Evolutionary conservation across 495 filamentous ascomycete species (phyloP), one percentile per base, ranked within the genome.

Genomic region (Neurospora africana): DNA sequence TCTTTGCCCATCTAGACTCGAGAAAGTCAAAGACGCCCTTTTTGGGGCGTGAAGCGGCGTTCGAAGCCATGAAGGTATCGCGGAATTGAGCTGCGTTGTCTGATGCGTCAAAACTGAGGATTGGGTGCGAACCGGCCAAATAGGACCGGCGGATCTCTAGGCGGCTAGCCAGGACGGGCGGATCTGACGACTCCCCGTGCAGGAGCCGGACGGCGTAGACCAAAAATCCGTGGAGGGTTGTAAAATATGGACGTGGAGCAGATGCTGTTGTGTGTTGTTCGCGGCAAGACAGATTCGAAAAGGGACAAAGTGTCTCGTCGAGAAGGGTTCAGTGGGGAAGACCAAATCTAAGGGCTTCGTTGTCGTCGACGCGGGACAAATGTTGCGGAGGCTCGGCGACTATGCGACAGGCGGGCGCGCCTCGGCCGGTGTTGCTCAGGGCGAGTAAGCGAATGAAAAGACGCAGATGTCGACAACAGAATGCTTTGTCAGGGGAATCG

Each of bases 1-100:
- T 82, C 89, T 93, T 95, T 4, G 93, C 93, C 96, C 96, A 99
- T 76, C 84, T 84, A 5, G 92, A 91, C 77, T 88, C 91, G 69
- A 95, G 89, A 75, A 89, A 84, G 75, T 93, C 93, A 84, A 91
- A 89, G 40, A 61, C 73, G 75, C 80, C 86, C 74, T 77, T 47
- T 39, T 68, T 37, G 53, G 76, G 70, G 73, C 74, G 73, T 44
- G 71, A 69, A 40, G 72, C 47, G n/a, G 68, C 70, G 27, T 73
- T 74, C 1, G 77, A 68, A 33, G 75, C 74, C 78, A 79, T 75
- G 65, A 70, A 36, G 72, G 71, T 70, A 68, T 79, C 76, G 27
- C 79, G 75, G 44, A 75, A 79, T 33, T 75, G 77, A 36, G 74
- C 73, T 72, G 72, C 74, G 70, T 61, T 72, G 76, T 74, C 75